Evolutionary conservation across 257 asterid species (phyloP).

Genomic region (Solanum corneliomulleri): DNA sequence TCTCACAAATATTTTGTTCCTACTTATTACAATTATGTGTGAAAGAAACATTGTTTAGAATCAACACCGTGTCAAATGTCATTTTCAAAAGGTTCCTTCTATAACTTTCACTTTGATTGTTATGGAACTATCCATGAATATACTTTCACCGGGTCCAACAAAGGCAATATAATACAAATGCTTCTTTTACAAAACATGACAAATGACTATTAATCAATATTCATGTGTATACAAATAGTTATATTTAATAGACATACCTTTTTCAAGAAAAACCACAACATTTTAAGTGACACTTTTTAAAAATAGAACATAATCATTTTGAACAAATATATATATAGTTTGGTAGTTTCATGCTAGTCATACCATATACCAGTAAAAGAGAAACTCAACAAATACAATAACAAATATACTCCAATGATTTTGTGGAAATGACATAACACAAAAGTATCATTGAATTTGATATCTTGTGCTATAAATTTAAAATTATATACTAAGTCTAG

Average conservation of each 20-base stretch:
- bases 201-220: neutral
- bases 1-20: neutral
- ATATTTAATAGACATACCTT: neutral
- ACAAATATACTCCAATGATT: neutral
- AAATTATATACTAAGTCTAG: too few relatives aligned
- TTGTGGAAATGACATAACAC: neutral
- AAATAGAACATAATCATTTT: neutral
- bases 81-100: too few relatives aligned
- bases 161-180: neutral
- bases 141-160: neutral
- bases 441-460: neutral
- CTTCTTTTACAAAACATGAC: neutral
- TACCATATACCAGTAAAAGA: neutral
- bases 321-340: neutral
- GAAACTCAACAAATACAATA: neutral
- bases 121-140: neutral
- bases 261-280: neutral
- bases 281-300: neutral
- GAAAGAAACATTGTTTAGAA: neutral
- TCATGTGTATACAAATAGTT: neutral
- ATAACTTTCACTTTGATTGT: neutral
- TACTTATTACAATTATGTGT: neutral
- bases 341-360: neutral
- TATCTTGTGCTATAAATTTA: neutral
- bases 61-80: neutral